Percentiles rank a stretch among this genome's conserved stretches.
These are phyloP conservation scores for Starmerella cellae DNA, from an alignment of 805 yeast species.

Conservation along the genomic window DNA sequence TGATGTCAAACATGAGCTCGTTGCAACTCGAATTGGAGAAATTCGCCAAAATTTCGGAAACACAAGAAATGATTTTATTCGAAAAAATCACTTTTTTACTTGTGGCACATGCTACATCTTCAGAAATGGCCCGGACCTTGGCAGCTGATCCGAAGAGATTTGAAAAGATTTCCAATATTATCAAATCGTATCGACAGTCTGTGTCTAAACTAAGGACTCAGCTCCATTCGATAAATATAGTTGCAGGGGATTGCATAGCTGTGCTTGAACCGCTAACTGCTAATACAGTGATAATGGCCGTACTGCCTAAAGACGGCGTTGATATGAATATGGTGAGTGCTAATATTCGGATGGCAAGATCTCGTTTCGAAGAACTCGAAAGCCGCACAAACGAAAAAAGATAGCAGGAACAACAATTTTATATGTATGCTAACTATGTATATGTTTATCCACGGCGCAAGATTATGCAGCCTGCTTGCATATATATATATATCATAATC, in stretches of 20 bases:
- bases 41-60: constrained; percentile 61
- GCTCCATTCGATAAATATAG: constrained; percentile 60
- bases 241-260: constrained; percentile 35
- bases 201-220: constrained; percentile 77
- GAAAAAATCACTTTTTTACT: constrained; percentile 87
- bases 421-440: too few species aligned
- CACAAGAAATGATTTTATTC: constrained; percentile 80
- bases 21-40: constrained; percentile 64
- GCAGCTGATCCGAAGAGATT: constrained; percentile 77
- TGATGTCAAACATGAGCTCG: constrained; percentile 78
- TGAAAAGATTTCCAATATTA: constrained; percentile 84
- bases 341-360: constrained; percentile 29
- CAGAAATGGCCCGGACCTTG: constrained; percentile 1
- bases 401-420: too few species aligned
- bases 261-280: constrained; percentile 32
- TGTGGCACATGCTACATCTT: constrained; percentile 36
- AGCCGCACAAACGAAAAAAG: constrained; percentile 5
- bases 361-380: constrained; percentile 31
- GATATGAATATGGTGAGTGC: constrained; percentile 17
- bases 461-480: too few species aligned
- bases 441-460: too few species aligned
- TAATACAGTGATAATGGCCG: constrained; percentile 35
- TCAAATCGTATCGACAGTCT: constrained; percentile 87
- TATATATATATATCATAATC: too few species aligned
- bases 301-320: constrained; percentile 26